phyloP scores from a whole-genome alignment of 2,329 filamentous ascomycete species.

The Verticillium alfalfae region DNA sequence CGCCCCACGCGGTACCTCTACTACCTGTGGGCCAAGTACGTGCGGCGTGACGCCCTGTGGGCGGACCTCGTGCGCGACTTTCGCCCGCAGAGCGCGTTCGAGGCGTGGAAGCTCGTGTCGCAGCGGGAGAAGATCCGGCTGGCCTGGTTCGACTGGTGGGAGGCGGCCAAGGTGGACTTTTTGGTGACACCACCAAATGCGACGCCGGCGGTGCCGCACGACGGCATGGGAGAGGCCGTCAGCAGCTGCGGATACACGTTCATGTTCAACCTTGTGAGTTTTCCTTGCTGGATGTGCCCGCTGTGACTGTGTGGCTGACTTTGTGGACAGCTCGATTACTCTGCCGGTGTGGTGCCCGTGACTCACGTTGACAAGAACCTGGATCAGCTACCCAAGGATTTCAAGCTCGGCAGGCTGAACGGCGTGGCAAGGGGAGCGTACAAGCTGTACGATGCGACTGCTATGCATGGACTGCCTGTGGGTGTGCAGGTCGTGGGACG shows the following conservation, averaged over 20 bases:
- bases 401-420: slow-evolving; percentile 62
- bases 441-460: slow-evolving; percentile 73
- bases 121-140: slow-evolving; percentile 73
- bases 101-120: slow-evolving; percentile 78
- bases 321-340: slow-evolving; percentile 67
- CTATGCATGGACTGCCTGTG: slow-evolving; percentile 85
- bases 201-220: slow-evolving; percentile 81
- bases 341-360: slow-evolving; percentile 75
- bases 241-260: slow-evolving; percentile 91
- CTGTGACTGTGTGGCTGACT: not conserved
- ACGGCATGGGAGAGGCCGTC: slow-evolving; percentile 79
- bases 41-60: slow-evolving; percentile 71
- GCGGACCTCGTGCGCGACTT: slow-evolving; percentile 71
- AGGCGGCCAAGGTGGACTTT: slow-evolving; percentile 66
- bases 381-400: slow-evolving; percentile 59
- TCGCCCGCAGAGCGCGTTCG: slow-evolving; percentile 65
- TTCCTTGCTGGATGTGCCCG: not conserved
- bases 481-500: slow-evolving; percentile 79
- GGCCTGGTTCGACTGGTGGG: slow-evolving; percentile 83
- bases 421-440: slow-evolving; percentile 79
- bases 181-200: slow-evolving; percentile 83
- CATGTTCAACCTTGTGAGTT: slow-evolving; percentile 75
- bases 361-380: slow-evolving; percentile 70
- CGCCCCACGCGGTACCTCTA: slow-evolving; percentile 76
- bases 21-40: slow-evolving; percentile 83